Evolutionary conservation across 1,284 basidiomycete species (phyloP).

Genomic region (Thelephora terrestris): DNA sequence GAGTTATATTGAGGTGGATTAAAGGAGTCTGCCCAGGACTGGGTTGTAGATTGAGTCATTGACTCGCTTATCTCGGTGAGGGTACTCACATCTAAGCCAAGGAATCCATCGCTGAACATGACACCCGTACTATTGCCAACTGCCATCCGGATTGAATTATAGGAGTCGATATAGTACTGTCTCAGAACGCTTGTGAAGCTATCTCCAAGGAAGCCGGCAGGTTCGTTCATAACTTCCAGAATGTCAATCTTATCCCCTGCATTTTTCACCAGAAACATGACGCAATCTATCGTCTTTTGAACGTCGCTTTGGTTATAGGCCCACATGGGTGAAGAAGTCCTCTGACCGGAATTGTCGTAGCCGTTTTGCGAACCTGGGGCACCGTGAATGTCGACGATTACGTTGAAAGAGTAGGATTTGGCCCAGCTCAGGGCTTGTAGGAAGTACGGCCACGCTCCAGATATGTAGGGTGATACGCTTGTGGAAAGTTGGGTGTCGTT

Average conservation of each 20-base stretch:
- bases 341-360: constrained; percentile 79
- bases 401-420: constrained; percentile 40
- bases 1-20: constrained; percentile 37
- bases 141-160: constrained; percentile 39
- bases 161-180: constrained; percentile 48
- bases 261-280: constrained; percentile 46
- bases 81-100: constrained; percentile 39
- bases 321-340: constrained; percentile 56
- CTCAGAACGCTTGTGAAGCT: constrained; percentile 33
- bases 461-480: constrained; percentile 44
- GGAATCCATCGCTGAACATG: constrained; percentile 70
- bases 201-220: constrained; percentile 38
- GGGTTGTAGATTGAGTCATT: background rate
- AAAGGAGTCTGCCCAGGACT: constrained; percentile 57
- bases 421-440: constrained; percentile 60
- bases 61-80: background rate
- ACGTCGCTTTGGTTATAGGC: constrained; percentile 45
- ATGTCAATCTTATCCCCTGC: constrained; percentile 48
- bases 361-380: constrained; percentile 66
- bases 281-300: constrained; percentile 52
- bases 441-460: constrained; percentile 63
- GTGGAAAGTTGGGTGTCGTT: constrained; percentile 39
- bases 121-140: constrained; percentile 38
- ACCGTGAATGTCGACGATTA: constrained; percentile 65
- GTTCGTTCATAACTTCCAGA: constrained; percentile 58